Base-by-base conservation (phyloP, 2,329 filamentous ascomycete genomes). In the Exophiala sp. region DNA sequence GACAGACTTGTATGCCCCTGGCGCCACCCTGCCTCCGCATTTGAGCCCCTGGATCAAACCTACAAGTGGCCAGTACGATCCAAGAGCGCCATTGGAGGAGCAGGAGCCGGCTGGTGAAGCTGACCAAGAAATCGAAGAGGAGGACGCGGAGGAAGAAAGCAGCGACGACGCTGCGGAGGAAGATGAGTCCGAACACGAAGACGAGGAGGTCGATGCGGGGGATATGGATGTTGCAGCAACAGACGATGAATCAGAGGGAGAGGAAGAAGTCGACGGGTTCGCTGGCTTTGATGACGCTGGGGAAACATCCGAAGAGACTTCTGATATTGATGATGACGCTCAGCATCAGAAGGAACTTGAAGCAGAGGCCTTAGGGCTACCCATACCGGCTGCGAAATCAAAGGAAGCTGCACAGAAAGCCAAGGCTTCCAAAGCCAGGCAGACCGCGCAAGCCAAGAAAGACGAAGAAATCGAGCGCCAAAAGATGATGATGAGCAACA, bases 401-500 rank as follows among this genome's bases (percentile, higher is more conserved):
- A 16, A 71, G 77, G 62, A 69, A 73, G 82, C 77, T 68, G 74
- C 73, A 51, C 85, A 70, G 80, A 79, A 76, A 59, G 85, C 86
- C 65, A 80, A 80, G 62, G 73, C 83, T 23, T 77, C 79, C 60
- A 85, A 84, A 73, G 83, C 86, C 70, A 79, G 81, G 29, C 79
- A 81, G 53, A 77, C 76, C 66, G 78, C 80, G 62, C 66, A 70
- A 62, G 71, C 70, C 57, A 72, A 78, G 63, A 86, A 93, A 65
- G 83, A 85, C 2, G 93, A 97, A 69, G 90, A 97, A 63, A 70
- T 94, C 51, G 89, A 95, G 69, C 79, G 91, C 56, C 85, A 88
- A 67, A 96, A 95, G 81, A 93, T 94, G 74, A 98, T 98, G 93
- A 83, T 97, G 76, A 87, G 86, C 69, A 87, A 94, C 70, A 93